Base-by-base conservation (phyloP, 2,329 filamentous ascomycete genomes). In the Ophiostoma sp. region DNA sequence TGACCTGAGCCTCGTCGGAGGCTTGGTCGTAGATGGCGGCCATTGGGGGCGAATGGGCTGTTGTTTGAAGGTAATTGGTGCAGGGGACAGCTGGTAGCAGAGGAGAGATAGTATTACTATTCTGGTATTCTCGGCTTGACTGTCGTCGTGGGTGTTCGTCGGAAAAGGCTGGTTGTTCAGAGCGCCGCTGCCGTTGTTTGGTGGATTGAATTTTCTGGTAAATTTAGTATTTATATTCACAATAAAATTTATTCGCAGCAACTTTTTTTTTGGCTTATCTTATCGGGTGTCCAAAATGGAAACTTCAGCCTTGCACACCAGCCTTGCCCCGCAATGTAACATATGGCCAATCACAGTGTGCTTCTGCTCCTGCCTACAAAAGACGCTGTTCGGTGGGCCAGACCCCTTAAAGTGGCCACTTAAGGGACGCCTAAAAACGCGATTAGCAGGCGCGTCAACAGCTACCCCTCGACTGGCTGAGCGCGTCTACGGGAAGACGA, bases 1-100 rank as follows among this genome's bases (percentile, higher is more conserved):
- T 87, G 71, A 90, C 82, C 77, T 89, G 87, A 66, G 81, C 78
- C 72, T 77, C 75, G 69, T 76, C 76, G 44, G 75, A 71, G 38
- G 5, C 38, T 16, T 63, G 60, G 38, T 62, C 38, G 44, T 68
- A 64, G 69, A 75, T 76, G 44, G 75, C 69, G 65, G 45, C 67
- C 27, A 75, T 71, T 63, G 60, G 65, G 42, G 16, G 27, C 27
- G 27, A 27, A 27, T 27, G 27, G 27, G 27, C 27, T 27, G 27
- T 27, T 16, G 47, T 60, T 27, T 36, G 7, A 11, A 36, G 27
- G 2, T 27, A 27, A 27, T 27, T 27, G 27, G 27, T 27, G 27
- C 2, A 27, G 27, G 27, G 27, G 27, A 27, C 27, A 27, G 27
- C 27, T 27, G 2, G 27, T 27, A 27, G 27, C 27, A 27, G 58